Conservation (phyloP, 2,329 filamentous ascomycete genomes). For the Penicillium nordicum region DNA sequence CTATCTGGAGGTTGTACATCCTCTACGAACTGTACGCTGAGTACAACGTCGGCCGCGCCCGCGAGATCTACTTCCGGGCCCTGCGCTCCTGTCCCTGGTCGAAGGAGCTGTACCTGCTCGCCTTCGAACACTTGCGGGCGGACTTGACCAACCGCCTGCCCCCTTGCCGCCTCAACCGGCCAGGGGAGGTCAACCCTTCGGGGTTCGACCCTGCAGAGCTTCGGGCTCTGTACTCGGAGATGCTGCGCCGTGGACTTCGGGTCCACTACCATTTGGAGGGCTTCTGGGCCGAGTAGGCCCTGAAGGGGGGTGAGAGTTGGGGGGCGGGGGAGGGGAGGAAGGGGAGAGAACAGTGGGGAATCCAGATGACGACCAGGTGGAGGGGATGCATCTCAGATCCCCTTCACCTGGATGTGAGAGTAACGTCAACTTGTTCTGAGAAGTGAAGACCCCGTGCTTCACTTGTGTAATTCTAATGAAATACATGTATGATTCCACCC, state of each 20-base stretch:
- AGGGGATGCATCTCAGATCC: neutral
- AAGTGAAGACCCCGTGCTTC: neutral
- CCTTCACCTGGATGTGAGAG: neutral
- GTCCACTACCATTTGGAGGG: neutral
- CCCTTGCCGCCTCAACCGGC: neutral
- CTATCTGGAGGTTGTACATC: conserved; percentile 53
- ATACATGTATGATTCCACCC: neutral
- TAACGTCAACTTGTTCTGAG: neutral
- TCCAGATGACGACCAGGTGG: neutral
- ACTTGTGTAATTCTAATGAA: neutral
- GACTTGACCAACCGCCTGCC: conserved; percentile 12
- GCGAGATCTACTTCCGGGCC: conserved; percentile 54
- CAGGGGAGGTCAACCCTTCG: neutral
- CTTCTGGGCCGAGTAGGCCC: neutral
- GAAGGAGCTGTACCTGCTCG: conserved; percentile 58
- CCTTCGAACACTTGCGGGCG: conserved; percentile 47
- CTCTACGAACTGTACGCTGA: conserved; percentile 47
- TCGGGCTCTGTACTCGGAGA: conserved; percentile 21
- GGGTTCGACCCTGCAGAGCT: conserved; percentile 49
- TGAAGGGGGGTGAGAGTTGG: neutral
- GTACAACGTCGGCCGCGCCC: conserved; percentile 40
- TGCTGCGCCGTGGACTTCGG: conserved; percentile 2
- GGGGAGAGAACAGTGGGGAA: neutral
- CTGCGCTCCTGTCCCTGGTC: conserved; percentile 60
- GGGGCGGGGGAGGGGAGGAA: neutral